Evolutionary conservation across 108 stramenopile genomes (phyloP).

Genomic region (Nitzschia sp.): DNA sequence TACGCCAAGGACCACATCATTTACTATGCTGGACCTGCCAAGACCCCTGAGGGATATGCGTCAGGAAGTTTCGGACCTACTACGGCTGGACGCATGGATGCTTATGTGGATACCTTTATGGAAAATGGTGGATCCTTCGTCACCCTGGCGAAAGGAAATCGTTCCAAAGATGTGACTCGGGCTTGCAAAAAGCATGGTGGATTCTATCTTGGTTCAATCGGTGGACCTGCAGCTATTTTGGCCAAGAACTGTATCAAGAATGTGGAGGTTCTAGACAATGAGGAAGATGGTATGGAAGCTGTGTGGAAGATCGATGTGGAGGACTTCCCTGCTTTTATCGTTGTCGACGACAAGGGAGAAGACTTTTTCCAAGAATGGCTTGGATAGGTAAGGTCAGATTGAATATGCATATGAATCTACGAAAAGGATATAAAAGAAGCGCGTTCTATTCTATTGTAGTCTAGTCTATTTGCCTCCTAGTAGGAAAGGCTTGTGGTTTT

Average conservation of each 20-base stretch:
- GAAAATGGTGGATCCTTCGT: slow-evolving; percentile 89
- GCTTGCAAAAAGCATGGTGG: slow-evolving; percentile 97
- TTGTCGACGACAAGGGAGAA: slow-evolving; percentile 96
- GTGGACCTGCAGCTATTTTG: slow-evolving; percentile 95
- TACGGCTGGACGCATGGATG: slow-evolving; percentile 98
- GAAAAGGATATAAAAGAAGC: no score
- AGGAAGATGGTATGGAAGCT: slow-evolving; percentile 98
- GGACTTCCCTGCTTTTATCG: slow-evolving; percentile 96
- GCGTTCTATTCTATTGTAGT: no score
- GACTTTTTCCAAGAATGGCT: slow-evolving; percentile 96
- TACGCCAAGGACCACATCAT: slow-evolving; percentile 95
- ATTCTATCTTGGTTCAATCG: slow-evolving; percentile 96
- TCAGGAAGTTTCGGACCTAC: slow-evolving; percentile 95
- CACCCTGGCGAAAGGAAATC: slow-evolving; percentile 95
- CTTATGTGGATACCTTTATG: slow-evolving; percentile 94
- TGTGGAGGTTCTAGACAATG: slow-evolving; percentile 94
- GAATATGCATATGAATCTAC: background rate
- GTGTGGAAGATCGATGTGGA: slow-evolving; percentile 98
- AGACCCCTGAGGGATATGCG: slow-evolving; percentile 95
- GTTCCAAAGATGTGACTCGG: slow-evolving; percentile 88
- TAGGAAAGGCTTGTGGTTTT: no score
- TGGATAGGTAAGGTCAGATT: slow-evolving; percentile 61
- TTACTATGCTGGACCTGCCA: slow-evolving; percentile 97
- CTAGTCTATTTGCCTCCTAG: no score
- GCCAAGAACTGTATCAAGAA: slow-evolving; percentile 96